Evolutionary conservation across 306 rosid genomes (phyloP).

Genomic region (Astragalus membranaceus): DNA sequence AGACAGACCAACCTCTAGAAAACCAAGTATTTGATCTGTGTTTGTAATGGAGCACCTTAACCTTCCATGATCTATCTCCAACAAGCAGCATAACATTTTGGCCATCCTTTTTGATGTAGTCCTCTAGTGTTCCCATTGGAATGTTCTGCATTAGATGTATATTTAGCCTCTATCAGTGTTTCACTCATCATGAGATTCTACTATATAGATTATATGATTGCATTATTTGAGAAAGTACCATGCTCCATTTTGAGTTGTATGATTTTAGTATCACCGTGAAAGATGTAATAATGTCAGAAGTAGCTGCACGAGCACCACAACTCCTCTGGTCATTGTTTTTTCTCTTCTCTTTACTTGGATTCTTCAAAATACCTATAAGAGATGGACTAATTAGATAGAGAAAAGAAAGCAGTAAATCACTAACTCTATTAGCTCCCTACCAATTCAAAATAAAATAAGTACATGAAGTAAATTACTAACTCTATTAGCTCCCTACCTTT

Average conservation of each 20-base stretch:
- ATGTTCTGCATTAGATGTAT: background rate
- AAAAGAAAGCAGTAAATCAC: background rate
- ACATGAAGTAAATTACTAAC: too few relatives aligned
- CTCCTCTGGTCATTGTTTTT: background rate
- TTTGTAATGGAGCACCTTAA: background rate
- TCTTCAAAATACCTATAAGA: constrained; percentile 1
- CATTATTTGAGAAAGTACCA: constrained; percentile 6
- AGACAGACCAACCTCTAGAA: background rate
- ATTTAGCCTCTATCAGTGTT: background rate
- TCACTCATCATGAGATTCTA: background rate
- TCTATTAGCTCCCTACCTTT: background rate
- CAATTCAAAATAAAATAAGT: too few relatives aligned
- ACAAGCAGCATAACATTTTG: background rate
- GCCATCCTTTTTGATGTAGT: background rate
- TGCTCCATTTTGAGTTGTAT: rapidly evolving
- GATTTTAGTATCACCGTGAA: background rate
- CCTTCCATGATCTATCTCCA: constrained; percentile 9
- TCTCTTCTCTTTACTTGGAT: background rate
- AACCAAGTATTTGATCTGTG: background rate
- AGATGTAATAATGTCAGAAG: background rate
- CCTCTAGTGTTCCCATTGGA: background rate
- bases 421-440: too few relatives aligned
- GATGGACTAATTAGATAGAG: background rate
- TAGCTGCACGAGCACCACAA: background rate
- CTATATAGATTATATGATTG: background rate